phyloP scores from a whole-genome alignment of 768 basidiomycete genomes.

The Kwoniella bestiolae region DNA sequence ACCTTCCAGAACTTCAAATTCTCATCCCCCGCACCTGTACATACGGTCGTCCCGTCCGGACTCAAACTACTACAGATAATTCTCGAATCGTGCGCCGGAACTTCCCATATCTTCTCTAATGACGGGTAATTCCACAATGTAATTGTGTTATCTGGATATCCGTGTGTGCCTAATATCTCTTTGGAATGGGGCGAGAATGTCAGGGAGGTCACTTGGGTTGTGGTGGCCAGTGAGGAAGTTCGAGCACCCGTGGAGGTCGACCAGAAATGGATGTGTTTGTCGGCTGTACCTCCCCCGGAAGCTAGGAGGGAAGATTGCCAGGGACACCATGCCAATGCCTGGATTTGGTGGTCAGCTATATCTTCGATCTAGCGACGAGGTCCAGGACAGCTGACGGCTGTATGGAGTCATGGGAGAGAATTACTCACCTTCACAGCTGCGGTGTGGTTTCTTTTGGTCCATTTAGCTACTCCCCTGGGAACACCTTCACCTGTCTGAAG shows the following conservation, averaged over 20 bases:
- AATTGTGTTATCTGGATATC: constrained; percentile 70
- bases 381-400: too few relatives aligned
- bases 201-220: constrained; percentile 89
- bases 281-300: constrained; percentile 91
- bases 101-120: constrained; percentile 78
- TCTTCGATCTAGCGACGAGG: too few relatives aligned
- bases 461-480: constrained; percentile 65
- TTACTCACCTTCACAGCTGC: constrained; percentile 67
- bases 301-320: constrained; percentile 93
- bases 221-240: constrained; percentile 80
- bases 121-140: constrained; percentile 70
- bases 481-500: constrained; percentile 49
- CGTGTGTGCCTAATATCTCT: constrained; percentile 90
- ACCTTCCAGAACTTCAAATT: constrained; percentile 91
- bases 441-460: constrained; percentile 88
- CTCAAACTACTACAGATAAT: constrained; percentile 83
- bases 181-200: constrained; percentile 85
- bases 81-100: constrained; percentile 91
- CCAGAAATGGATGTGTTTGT: constrained; percentile 64
- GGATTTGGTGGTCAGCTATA: neutral
- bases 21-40: constrained; percentile 91
- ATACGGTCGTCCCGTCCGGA: constrained; percentile 88
- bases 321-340: constrained; percentile 96
- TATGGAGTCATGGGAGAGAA: neutral
- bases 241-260: constrained; percentile 74